A percentile compares a stretch with the other conserved stretches of the same genome.
These are phyloP conservation scores for Hypoxylon rickii DNA, from an alignment of 495 filamentous ascomycete species.

Conservation along the genomic window DNA sequence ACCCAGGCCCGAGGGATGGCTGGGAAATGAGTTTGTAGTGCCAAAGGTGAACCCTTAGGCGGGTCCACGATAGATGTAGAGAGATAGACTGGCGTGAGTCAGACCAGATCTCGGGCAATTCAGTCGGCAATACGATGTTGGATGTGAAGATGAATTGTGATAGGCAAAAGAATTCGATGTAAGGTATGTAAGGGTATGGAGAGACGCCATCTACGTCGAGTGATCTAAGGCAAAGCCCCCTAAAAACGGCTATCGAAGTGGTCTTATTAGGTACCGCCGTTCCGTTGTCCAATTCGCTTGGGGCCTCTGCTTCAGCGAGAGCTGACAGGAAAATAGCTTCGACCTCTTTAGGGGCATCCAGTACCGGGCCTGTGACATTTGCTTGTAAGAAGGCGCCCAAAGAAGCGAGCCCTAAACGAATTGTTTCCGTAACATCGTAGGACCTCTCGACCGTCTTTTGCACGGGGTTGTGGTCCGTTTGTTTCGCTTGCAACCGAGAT, in stretches of 20 bases:
- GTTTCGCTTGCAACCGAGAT: not conserved
- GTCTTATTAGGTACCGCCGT: slow-evolving; percentile 1
- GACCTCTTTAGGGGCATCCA: slow-evolving; percentile 48
- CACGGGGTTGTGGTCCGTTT: not conserved
- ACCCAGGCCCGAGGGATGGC: slow-evolving; percentile 61
- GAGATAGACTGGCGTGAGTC: slow-evolving; percentile 11
- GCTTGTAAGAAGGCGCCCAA: slow-evolving; percentile 86
- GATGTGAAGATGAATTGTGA: slow-evolving; percentile 69
- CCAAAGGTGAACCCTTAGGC: slow-evolving; percentile 75
- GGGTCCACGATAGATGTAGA: slow-evolving; percentile 51
- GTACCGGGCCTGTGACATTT: slow-evolving; percentile 88
- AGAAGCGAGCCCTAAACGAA: slow-evolving; percentile 65
- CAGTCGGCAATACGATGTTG: slow-evolving; percentile 36
- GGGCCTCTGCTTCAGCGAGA: slow-evolving; percentile 11
- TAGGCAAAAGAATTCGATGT: slow-evolving; percentile 79
- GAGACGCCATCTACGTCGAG: slow-evolving; percentile 84
- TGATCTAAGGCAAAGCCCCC: slow-evolving; percentile 59
- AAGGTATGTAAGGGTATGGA: slow-evolving; percentile 80
- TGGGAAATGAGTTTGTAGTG: slow-evolving; percentile 89
- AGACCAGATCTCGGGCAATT: slow-evolving; percentile 7
- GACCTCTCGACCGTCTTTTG: not conserved
- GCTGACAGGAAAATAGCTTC: slow-evolving; percentile 36
- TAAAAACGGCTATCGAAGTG: slow-evolving; percentile 16
- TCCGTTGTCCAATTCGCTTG: not conserved
- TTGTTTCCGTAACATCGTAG: not conserved